Conservation (phyloP, 2,329 filamentous ascomycete genomes). For the Ophiocordyceps camponoti-leonardi region DNA sequence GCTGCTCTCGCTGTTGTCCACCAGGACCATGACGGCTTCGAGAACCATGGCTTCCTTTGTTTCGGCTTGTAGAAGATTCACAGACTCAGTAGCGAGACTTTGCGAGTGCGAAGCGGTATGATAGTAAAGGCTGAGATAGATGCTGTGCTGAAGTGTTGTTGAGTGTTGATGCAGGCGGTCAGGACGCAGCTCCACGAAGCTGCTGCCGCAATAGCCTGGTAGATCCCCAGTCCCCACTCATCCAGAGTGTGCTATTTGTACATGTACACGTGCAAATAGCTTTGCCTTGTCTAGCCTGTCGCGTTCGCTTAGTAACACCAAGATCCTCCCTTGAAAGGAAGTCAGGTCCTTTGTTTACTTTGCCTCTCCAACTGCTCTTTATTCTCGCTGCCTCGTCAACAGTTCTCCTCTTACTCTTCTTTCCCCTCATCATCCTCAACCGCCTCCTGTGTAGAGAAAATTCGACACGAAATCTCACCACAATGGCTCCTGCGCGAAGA, state of each 20-base stretch:
- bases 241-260: too few species aligned
- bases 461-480: constrained; percentile 2
- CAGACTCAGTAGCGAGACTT: too few species aligned
- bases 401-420: background rate
- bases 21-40: constrained; percentile 98
- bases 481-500: constrained; percentile 29
- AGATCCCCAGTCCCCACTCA: too few species aligned
- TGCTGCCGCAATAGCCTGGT: too few species aligned
- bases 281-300: too few species aligned
- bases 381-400: background rate
- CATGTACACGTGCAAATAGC: too few species aligned
- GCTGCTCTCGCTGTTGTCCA: constrained; percentile 98
- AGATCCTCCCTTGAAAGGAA: background rate
- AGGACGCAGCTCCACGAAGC: too few species aligned
- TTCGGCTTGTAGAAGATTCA: background rate
- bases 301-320: constrained; percentile 3
- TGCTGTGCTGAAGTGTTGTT: too few species aligned
- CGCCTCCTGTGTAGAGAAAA: background rate
- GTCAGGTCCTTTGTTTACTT: constrained; percentile 21
- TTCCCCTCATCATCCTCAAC: background rate
- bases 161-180: too few species aligned
- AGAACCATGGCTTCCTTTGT: constrained; percentile 72
- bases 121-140: too few species aligned
- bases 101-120: too few species aligned
- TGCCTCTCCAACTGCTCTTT: constrained; percentile 5